These are phyloP conservation scores for Saccharomycopsis hybrid DNA, from an alignment of 1,139 yeast species.

Conservation along the genomic window DNA sequence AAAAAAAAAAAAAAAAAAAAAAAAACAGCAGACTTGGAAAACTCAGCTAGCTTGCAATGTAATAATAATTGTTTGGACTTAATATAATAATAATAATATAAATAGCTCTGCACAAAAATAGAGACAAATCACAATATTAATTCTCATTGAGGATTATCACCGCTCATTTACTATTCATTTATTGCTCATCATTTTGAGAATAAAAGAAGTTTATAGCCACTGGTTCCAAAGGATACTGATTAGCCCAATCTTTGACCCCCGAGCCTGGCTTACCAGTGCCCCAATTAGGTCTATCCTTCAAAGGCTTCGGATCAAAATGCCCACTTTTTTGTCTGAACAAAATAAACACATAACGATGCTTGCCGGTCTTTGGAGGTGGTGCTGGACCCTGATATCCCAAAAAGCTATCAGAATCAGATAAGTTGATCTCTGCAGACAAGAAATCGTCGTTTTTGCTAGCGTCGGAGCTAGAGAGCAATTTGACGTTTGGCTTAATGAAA, in stretches of 20 bases:
- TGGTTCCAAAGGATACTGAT: constrained; percentile 54
- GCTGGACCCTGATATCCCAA: constrained; percentile 69
- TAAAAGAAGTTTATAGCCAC: constrained; percentile 75
- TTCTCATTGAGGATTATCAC: too few relatives aligned
- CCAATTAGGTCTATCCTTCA: constrained; percentile 67
- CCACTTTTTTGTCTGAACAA: constrained; percentile 51
- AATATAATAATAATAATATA: too few relatives aligned
- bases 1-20: too few relatives aligned
- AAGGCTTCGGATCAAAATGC: constrained; percentile 34
- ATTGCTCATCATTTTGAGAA: constrained; percentile 55
- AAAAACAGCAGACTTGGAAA: too few relatives aligned
- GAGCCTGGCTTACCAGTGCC: constrained; percentile 72
- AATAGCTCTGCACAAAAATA: too few relatives aligned
- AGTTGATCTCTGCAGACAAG: constrained; percentile 23
- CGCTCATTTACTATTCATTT: not conserved
- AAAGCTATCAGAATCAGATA: constrained; percentile 23
- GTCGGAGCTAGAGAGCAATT: constrained; percentile 9
- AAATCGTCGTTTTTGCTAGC: constrained; percentile 10
- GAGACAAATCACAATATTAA: too few relatives aligned
- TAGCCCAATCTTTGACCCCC: constrained; percentile 74
- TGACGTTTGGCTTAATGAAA: constrained; percentile 62
- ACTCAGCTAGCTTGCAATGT: too few relatives aligned
- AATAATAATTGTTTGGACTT: too few relatives aligned
- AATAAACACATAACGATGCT: constrained; percentile 74
- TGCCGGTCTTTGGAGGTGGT: constrained; percentile 78